These are phyloP conservation scores for Phoma herbarum DNA, from an alignment of 2,329 filamentous ascomycete genomes.

Conservation along the genomic window DNA sequence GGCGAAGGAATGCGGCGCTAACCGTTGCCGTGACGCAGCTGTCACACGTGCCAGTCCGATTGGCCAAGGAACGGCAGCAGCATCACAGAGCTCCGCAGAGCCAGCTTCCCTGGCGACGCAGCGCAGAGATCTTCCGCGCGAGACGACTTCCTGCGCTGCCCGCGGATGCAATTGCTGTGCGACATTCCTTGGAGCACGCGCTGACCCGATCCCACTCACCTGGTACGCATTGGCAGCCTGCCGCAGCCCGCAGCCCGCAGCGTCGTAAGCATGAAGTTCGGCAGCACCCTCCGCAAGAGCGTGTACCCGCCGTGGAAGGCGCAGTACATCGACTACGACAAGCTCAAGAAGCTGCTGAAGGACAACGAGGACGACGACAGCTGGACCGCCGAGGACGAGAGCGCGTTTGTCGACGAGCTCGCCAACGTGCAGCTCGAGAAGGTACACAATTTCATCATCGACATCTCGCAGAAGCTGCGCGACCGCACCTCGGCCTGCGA, in stretches of 20 bases:
- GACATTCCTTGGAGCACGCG: conserved; percentile 13
- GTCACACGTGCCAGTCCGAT: conserved; percentile 29
- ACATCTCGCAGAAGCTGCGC: conserved; percentile 81
- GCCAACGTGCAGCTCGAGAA: conserved; percentile 96
- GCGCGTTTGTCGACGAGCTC: conserved; percentile 91
- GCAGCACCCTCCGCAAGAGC: conserved; percentile 81
- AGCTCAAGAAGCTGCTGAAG: conserved; percentile 87
- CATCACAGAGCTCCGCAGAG: conserved; percentile 13
- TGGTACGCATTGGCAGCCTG: neutral
- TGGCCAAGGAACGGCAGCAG: conserved; percentile 21
- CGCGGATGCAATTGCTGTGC: conserved; percentile 20
- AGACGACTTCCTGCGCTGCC: conserved; percentile 8
- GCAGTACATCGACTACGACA: conserved; percentile 94
- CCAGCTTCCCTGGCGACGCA: conserved; percentile 19
- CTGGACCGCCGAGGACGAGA: conserved; percentile 96
- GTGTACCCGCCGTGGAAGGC: conserved; percentile 89
- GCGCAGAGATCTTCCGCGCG: conserved; percentile 25
- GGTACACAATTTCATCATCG: conserved; percentile 86
- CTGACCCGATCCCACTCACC: neutral
- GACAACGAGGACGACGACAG: conserved; percentile 69
- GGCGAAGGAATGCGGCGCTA: conserved; percentile 32
- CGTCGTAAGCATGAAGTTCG: conserved; percentile 80
- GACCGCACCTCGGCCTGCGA: conserved; percentile 79
- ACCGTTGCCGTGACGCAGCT: conserved; percentile 12
- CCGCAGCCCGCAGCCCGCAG: neutral